phyloP scores from a whole-genome alignment of 306 rosid genomes.

The Rosa persica region DNA sequence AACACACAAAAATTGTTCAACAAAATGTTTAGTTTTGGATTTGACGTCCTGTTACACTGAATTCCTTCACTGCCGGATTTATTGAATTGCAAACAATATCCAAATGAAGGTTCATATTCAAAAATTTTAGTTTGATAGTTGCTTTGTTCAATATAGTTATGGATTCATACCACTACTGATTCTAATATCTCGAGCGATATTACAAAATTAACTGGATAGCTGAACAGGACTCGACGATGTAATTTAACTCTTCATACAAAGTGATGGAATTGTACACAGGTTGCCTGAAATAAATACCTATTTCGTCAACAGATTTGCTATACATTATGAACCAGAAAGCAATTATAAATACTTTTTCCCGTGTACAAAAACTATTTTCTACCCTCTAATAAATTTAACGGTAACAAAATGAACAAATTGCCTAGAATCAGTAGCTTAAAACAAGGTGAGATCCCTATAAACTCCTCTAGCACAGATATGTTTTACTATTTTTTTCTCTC shows the following conservation, averaged over 20 bases:
- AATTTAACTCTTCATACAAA: neutral
- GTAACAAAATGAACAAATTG: conserved; percentile 29
- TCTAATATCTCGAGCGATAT: neutral
- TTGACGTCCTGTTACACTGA: neutral
- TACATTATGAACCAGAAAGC: neutral
- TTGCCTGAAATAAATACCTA: neutral
- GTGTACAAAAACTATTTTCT: neutral
- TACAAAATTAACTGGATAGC: neutral
- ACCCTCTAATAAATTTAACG: neutral
- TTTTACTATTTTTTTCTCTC: neutral
- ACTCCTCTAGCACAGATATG: neutral
- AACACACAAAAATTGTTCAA: neutral
- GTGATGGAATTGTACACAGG: neutral
- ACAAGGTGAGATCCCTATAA: neutral
- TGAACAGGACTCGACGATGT: neutral
- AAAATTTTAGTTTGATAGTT: too few species aligned
- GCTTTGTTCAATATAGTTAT: too few species aligned
- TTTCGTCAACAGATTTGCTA: neutral
- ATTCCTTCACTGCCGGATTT: neutral
- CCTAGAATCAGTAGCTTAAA: neutral
- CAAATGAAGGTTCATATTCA: neutral
- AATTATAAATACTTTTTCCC: neutral
- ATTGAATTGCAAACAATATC: neutral
- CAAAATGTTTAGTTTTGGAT: neutral
- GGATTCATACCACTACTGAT: neutral